A percentile compares a stretch with the other conserved stretches of the same genome.
Conservation (phyloP, 306 rosid species). For the Begonia fuchsioides region DNA sequence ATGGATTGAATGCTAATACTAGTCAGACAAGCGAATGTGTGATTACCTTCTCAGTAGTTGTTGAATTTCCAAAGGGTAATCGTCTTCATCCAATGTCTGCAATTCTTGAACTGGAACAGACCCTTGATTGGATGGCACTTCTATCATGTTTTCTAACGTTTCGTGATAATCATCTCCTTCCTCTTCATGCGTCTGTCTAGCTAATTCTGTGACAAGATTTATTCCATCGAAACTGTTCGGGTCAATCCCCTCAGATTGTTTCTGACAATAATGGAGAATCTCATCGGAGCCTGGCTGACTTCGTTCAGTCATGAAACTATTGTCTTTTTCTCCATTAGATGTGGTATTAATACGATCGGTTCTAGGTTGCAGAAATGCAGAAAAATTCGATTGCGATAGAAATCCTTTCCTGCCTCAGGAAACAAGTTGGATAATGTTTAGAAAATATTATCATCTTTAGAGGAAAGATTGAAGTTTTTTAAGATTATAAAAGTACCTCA, state of each 20-base stretch:
- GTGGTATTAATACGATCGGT: conserved; percentile 33
- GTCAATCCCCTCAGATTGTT: conserved; percentile 22
- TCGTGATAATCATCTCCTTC: conserved; percentile 69
- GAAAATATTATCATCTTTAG: too few relatives aligned
- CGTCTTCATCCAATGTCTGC: conserved; percentile 66
- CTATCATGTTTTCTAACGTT: conserved; percentile 76
- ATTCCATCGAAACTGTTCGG: conserved; percentile 19
- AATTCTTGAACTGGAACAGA: conserved; percentile 37
- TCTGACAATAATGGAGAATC: conserved; percentile 21
- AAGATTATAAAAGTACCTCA: conserved; percentile 37
- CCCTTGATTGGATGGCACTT: conserved; percentile 53
- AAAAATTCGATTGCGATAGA: conserved; percentile 40
- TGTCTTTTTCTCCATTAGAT: conserved; percentile 20
- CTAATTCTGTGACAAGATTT: conserved; percentile 17
- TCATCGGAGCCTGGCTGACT: conserved; percentile 25
- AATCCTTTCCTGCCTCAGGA: conserved; percentile 62
- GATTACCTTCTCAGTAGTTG: conserved; percentile 79
- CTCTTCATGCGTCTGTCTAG: conserved; percentile 15
- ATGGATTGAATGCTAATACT: background rate
- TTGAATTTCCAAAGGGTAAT: conserved; percentile 63
- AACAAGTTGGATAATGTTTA: too few relatives aligned
- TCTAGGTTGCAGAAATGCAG: conserved; percentile 38
- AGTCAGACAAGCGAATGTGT: too few relatives aligned
- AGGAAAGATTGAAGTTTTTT: too few relatives aligned
- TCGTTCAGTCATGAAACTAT: conserved; percentile 24